These are phyloP conservation scores for Paraconiothyrium sp. DNA, from an alignment of 2,329 filamentous ascomycete genomes.

Conservation along the genomic window DNA sequence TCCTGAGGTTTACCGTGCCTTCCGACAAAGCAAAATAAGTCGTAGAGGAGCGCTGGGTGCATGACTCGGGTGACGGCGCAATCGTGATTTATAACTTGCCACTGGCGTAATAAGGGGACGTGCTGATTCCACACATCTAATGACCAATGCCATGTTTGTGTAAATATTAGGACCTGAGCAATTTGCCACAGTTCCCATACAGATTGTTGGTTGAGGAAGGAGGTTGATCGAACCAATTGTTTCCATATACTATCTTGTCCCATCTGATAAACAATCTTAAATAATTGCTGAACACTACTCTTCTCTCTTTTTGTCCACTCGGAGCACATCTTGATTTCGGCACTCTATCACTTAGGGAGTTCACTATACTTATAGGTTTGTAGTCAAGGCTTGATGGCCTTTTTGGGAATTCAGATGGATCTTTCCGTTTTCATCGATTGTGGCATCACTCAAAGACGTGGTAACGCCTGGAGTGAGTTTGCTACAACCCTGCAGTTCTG, in stretches of 20 bases:
- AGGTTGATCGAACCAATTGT: not conserved
- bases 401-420: no score
- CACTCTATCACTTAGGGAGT: no score
- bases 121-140: not conserved
- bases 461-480: no score
- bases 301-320: not conserved
- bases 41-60: not conserved
- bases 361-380: no score
- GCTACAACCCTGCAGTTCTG: no score
- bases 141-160: not conserved
- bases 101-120: not conserved
- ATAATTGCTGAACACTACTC: not conserved
- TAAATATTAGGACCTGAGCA: not conserved
- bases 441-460: no score
- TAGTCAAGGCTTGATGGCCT: no score
- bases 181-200: not conserved
- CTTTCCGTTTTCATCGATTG: no score
- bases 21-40: not conserved
- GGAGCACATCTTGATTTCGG: no score
- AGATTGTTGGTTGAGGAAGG: not conserved
- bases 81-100: not conserved
- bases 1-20: not conserved
- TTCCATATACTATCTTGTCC: not conserved
- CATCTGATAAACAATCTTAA: not conserved
- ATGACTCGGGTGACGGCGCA: not conserved